These are phyloP conservation scores for Penicillium coprophilum DNA, from an alignment of 495 filamentous ascomycete species.

Conservation along the genomic window DNA sequence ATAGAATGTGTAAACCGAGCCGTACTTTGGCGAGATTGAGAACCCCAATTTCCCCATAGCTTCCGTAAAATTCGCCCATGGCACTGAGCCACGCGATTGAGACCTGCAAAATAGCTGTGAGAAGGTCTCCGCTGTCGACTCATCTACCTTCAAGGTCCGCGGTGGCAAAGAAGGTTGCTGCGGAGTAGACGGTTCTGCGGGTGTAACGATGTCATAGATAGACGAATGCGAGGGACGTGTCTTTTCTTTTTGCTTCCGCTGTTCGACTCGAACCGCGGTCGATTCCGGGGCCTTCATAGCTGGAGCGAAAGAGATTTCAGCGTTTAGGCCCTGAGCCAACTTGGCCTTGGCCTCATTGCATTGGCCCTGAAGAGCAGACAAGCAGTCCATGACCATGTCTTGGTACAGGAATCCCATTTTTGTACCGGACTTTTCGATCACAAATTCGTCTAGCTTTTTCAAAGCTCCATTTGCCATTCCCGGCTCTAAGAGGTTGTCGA, in stretches of 20 bases:
- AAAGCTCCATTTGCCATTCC: not conserved
- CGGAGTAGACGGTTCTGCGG: not conserved
- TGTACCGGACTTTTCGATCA: not conserved
- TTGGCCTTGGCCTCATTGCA: not conserved
- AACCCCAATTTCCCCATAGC: not conserved
- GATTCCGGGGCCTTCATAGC: not conserved
- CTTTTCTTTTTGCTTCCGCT: not conserved
- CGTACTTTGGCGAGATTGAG: not conserved
- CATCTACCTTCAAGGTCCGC: not conserved
- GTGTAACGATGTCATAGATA: not conserved
- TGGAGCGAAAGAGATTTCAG: not conserved
- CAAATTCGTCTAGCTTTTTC: not conserved
- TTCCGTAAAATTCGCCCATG: not conserved
- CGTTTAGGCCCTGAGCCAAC: not conserved
- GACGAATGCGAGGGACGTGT: not conserved
- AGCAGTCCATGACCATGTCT: not conserved
- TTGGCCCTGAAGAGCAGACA: not conserved
- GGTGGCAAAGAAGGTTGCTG: not conserved
- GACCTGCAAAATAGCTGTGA: not conserved
- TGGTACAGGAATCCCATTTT: not conserved
- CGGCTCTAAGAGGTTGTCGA: not conserved
- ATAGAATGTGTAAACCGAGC: not conserved
- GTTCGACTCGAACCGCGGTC: not conserved
- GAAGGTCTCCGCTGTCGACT: not conserved
- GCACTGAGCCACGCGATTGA: not conserved